These are phyloP conservation scores for Curvularia eragrostidis DNA, from an alignment of 2,329 filamentous ascomycete species.

Conservation along the genomic window DNA sequence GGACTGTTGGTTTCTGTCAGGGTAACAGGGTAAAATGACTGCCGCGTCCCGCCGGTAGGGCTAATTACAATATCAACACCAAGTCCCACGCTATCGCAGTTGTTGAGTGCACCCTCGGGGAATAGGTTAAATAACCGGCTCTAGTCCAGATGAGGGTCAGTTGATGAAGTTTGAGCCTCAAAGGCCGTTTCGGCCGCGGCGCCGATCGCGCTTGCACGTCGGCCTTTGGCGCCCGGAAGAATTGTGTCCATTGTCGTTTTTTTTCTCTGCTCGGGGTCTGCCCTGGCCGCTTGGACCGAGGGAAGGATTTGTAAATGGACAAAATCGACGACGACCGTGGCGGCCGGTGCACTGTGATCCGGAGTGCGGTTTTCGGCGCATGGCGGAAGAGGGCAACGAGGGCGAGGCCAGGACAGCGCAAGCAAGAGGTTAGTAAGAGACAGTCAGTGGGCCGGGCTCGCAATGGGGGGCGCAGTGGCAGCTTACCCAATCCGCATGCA, in stretches of 20 bases:
- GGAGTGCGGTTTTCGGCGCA: slow-evolving; percentile 15
- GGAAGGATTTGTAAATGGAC: slow-evolving; percentile 7
- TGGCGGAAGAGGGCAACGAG: slow-evolving; percentile 5
- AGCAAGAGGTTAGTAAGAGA: slow-evolving; percentile 17
- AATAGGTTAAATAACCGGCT: slow-evolving; percentile 33
- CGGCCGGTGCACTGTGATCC: slow-evolving; percentile 14
- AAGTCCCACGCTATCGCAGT: slow-evolving; percentile 12
- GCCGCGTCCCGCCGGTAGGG: background rate
- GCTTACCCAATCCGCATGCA: slow-evolving; percentile 14
- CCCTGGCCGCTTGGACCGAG: background rate
- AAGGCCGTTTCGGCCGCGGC: slow-evolving; percentile 35
- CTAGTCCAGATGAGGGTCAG: slow-evolving; percentile 6
- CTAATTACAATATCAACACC: slow-evolving; percentile 7
- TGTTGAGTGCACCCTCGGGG: slow-evolving; percentile 17
- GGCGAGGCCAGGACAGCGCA: slow-evolving; percentile 3
- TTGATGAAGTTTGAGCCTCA: slow-evolving; percentile 25
- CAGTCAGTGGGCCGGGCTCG: slow-evolving; percentile 11
- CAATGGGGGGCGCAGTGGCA: background rate
- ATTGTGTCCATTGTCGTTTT: slow-evolving; percentile 19
- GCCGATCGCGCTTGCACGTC: slow-evolving; percentile 23
- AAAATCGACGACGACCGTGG: background rate
- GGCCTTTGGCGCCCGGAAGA: slow-evolving; percentile 33
- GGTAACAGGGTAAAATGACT: background rate
- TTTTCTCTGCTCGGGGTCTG: background rate
- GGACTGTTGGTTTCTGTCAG: background rate